Conservation (phyloP, 1,284 basidiomycete species). For the Coriolopsis trogii region DNA sequence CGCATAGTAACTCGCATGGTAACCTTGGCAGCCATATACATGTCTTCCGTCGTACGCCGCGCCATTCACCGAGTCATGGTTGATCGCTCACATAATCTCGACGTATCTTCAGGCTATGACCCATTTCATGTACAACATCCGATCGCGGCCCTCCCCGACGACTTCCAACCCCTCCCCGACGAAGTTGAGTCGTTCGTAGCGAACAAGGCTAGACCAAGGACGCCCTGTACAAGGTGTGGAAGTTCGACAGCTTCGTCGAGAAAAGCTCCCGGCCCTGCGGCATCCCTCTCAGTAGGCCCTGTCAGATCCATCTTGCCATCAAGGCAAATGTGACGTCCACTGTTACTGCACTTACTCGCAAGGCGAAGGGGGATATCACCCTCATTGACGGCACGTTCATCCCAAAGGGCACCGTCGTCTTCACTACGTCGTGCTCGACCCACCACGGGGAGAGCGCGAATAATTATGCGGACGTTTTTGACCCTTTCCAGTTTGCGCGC, state of each 20-base stretch:
- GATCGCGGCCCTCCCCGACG: constrained; percentile 40
- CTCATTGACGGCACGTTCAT: constrained; percentile 45
- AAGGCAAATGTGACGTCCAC: too few relatives aligned
- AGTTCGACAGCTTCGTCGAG: constrained; percentile 50
- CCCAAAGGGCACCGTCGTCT: constrained; percentile 44
- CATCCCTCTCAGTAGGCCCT: not conserved
- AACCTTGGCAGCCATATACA: constrained; percentile 45
- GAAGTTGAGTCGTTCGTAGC: constrained; percentile 39
- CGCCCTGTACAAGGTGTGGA: constrained; percentile 43
- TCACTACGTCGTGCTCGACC: constrained; percentile 40
- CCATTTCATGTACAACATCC: constrained; percentile 7
- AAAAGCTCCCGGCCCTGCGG: constrained; percentile 43
- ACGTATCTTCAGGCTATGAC: constrained; percentile 7
- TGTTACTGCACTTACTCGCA: constrained; percentile 11
- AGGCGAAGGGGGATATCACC: constrained; percentile 36
- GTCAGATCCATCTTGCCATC: constrained; percentile 23
- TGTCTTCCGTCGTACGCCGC: constrained; percentile 34
- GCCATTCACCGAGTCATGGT: too few relatives aligned
- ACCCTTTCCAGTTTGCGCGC: constrained; percentile 35
- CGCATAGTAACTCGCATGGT: too few relatives aligned
- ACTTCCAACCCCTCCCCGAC: constrained; percentile 42
- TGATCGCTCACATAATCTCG: too few relatives aligned
- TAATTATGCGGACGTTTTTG: constrained; percentile 33
- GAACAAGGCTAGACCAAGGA: constrained; percentile 48
- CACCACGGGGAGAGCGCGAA: constrained; percentile 43